Evolutionary conservation across 2,329 filamentous ascomycete species (phyloP), one percentile per base, ranked within the genome.

Genomic region (Stachybotrys echinatus): DNA sequence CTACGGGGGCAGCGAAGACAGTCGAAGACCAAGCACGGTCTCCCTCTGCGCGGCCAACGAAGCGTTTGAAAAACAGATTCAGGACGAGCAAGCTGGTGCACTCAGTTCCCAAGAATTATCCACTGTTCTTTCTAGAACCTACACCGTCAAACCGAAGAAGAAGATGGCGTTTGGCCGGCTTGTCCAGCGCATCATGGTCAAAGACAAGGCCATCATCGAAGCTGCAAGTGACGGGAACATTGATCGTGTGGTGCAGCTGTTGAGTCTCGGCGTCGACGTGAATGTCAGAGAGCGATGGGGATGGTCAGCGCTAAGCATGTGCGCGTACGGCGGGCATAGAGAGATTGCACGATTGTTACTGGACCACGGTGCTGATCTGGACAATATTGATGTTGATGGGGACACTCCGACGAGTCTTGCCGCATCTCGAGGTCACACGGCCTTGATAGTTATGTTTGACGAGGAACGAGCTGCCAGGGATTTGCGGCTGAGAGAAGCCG

Each of bases 271-370:
- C 6, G 73, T 73, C n/a, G 60, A 64, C 5, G 48, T 60, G 1
- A 64, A 62, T 12, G 55, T 61, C 0, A 57, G 49, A 4, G 64
- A 68, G 22, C 48, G 65, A 7, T 61, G 55, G 2, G 66, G 67
- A 1, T 61, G 54, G n/a, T 60, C 61, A 0, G 45, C 69, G 8
- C 53, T 70, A 1, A 55, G 58, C 1, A 50, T 67, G 12, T 68
- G 67, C 1, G 49, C 61, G 6, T 40, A 40, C 17, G 38, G 38
- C 7, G 38, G 38, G n/a, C 18, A 40, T 40, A 19, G 7, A 8
- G 61, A 65, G n/a, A 61, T 73, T 53, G 55, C 63, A 18, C 55
- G 62, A 3, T 50, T 67, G 1, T 62, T 74, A 2, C 55, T 73
- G 2, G 57, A 62, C 6, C 58, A 59, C 12, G 70, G 71, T 1